Evolutionary conservation across 2,329 filamentous ascomycete genomes (phyloP).

Genomic region (Penicillium rolfsii): DNA sequence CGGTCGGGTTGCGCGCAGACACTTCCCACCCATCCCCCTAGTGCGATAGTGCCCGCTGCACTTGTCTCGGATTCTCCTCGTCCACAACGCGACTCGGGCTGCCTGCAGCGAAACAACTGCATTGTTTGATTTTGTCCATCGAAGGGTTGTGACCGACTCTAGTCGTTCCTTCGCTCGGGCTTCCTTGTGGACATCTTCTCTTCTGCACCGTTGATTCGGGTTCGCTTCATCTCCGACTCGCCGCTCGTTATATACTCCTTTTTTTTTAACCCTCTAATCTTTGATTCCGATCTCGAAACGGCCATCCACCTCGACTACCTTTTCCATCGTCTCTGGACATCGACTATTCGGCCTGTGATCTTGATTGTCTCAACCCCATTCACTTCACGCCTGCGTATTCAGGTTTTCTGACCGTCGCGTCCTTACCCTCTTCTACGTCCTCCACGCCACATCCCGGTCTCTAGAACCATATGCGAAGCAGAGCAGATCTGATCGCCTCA

Average conservation of each 20-base stretch:
- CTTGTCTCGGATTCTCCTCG: constrained; percentile 30
- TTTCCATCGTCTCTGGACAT: constrained; percentile 2
- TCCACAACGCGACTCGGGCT: constrained; percentile 29
- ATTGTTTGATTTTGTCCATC: constrained; percentile 34
- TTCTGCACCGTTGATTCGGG: background rate
- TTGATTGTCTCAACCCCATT: constrained; percentile 1
- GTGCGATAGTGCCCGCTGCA: constrained; percentile 4
- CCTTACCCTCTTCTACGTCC: constrained; percentile 9
- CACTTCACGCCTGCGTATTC: background rate
- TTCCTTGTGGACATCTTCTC: constrained; percentile 8
- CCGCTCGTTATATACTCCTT: constrained; percentile 19
- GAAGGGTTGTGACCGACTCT: constrained; percentile 22
- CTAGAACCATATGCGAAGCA: constrained; percentile 35
- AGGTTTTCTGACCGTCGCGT: constrained; percentile 5
- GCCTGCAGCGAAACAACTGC: constrained; percentile 39
- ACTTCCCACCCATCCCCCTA: background rate
- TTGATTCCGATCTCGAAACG: background rate
- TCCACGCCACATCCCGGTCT: constrained; percentile 4
- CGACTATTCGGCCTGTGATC: constrained; percentile 8
- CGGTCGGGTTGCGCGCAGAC: constrained; percentile 3
- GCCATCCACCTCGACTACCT: background rate
- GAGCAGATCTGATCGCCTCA: constrained; percentile 20
- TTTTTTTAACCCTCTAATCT: constrained; percentile 5
- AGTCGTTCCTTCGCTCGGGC: constrained; percentile 22
- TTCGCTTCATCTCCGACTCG: constrained; percentile 11